Evolutionary conservation across 352 stramenopile species (phyloP), one percentile per base, ranked within the genome.

Genomic region (Phytophthora foliorum): DNA sequence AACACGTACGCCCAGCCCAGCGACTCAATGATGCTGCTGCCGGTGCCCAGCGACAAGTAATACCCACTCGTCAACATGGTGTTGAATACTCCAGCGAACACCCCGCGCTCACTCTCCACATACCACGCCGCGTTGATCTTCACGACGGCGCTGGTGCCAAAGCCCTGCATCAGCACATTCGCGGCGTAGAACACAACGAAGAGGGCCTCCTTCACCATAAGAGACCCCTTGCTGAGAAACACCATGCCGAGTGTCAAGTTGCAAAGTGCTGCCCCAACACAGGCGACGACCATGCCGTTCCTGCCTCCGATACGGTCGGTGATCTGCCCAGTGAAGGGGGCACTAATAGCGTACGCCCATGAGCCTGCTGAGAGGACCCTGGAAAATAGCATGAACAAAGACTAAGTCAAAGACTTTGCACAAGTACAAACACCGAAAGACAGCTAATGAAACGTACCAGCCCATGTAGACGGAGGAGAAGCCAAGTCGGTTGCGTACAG

Each of bases 111-210:
- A 52, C 60, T 90, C 4, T 80, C 70, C 17, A 69, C 29, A 65
- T 92, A 93, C 86, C 86, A 92, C 52, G 81, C 84, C 0, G 81
- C 86, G 48, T 93, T 92, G 69, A 93, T 93, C 74, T 93, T 93
- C n/a, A 93, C 83, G n/a, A 91, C 86, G 29, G 81, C 86, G 56
- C 86, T 93, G 16, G 83, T 91, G n/a, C 86, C 86, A 44, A 92
- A 93, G 29, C 83, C 81, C 55, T 93, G 86, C 41, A 93, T 76
- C 22, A 91, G 77, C 22, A 90, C 76, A 53, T 93, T 93, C 7
- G 67, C 36, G 0, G 86, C 83, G 63, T 91, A 93, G 21, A 93
- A 69, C 45, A 83, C 48, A 6, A 91, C 32, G 42, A 93, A 91
- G 24, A 89, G 60, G 17, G 71, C 38, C 24, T 86, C 68, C 49